phyloP scores from a whole-genome alignment of 139 green algal species.

The Picochlorum sp. region DNA sequence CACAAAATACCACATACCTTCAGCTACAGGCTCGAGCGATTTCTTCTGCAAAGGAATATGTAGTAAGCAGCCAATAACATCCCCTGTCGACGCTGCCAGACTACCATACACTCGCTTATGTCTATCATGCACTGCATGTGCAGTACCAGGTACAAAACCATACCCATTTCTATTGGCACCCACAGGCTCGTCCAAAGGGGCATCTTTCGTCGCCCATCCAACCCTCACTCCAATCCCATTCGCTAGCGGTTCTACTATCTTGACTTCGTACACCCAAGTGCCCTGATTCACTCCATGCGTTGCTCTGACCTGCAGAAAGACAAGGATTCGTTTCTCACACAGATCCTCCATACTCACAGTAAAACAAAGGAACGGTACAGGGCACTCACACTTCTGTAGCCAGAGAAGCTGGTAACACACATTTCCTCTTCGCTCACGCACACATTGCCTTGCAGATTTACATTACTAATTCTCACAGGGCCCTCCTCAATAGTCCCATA shows the following conservation, averaged over 20 bases:
- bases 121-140: constrained; percentile 49
- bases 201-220: constrained; percentile 60
- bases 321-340: background rate
- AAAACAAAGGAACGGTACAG: no score
- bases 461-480: background rate
- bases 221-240: constrained; percentile 49
- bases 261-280: constrained; percentile 67
- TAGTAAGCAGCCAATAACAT: constrained; percentile 52
- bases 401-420: background rate
- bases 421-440: background rate
- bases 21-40: constrained; percentile 7
- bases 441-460: background rate
- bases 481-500: background rate
- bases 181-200: constrained; percentile 74
- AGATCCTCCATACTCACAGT: background rate
- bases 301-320: constrained; percentile 19
- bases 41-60: constrained; percentile 21
- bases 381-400: background rate
- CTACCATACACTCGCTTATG: constrained; percentile 35
- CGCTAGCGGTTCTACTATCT: constrained; percentile 40
- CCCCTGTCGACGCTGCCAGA: constrained; percentile 18
- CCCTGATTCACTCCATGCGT: constrained; percentile 54
- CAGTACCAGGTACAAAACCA: constrained; percentile 60
- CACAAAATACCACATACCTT: background rate
- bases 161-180: constrained; percentile 47